phyloP scores from a whole-genome alignment of 768 basidiomycete genomes.

The Amanita molliuscula region DNA sequence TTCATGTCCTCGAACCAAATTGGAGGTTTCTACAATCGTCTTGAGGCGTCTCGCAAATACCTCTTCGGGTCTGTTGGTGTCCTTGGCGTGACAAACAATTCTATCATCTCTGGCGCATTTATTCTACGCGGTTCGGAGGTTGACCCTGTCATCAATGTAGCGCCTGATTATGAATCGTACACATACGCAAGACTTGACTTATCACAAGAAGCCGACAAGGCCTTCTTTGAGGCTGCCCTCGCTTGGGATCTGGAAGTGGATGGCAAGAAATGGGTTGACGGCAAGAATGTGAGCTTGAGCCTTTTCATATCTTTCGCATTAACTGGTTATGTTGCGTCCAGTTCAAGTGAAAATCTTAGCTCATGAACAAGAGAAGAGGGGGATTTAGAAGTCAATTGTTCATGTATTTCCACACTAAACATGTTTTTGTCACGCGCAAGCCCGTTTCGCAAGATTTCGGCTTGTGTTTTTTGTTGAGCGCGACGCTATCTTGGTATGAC shows the following conservation, averaged over 20 bases:
- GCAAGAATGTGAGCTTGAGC: slow-evolving; percentile 63
- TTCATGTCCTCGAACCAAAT: slow-evolving; percentile 97
- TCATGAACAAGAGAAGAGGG: background rate
- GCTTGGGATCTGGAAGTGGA: slow-evolving; percentile 90
- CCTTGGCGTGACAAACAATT: slow-evolving; percentile 70
- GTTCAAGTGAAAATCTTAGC: slow-evolving; percentile 22
- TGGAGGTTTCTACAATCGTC: slow-evolving; percentile 93
- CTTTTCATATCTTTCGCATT: background rate
- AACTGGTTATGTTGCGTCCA: slow-evolving; percentile 8
- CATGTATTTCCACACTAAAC: background rate
- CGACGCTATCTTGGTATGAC: no score
- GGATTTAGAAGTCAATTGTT: background rate
- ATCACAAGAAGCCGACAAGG: slow-evolving; percentile 63
- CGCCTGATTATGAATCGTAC: slow-evolving; percentile 92
- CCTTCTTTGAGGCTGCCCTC: slow-evolving; percentile 85
- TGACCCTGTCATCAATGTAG: slow-evolving; percentile 61
- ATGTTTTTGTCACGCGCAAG: background rate
- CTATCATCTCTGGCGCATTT: slow-evolving; percentile 71
- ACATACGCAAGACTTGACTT: slow-evolving; percentile 69
- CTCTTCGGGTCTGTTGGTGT: slow-evolving; percentile 91
- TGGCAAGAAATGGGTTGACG: slow-evolving; percentile 87
- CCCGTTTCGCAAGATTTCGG: no score
- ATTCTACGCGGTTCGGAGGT: slow-evolving; percentile 76
- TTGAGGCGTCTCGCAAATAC: slow-evolving; percentile 96
- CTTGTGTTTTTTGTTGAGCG: no score